Base-by-base conservation (phyloP, 139 green algal species). In the Deuterostichococcus epilithicus region DNA sequence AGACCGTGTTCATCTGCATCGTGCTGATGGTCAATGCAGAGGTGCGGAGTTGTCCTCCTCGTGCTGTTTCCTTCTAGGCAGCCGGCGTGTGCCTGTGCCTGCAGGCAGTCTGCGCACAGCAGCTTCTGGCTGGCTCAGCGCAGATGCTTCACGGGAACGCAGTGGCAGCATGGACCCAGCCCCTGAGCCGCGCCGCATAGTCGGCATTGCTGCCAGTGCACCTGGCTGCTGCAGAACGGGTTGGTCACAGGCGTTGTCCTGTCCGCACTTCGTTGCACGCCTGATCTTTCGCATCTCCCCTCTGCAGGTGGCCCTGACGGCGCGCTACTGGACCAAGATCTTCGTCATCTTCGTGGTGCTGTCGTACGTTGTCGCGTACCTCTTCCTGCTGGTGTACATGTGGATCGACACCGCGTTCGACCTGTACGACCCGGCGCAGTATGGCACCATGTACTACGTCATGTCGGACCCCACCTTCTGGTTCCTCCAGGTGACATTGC, bases 261-360 rank as follows among this genome's bases (percentile, higher is more conserved):
- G 47, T 63, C 18, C 47, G 18, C 18, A 28, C 18, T 63, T 22
- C 22, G 47, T 22, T 63, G 47, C 47, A 63, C 22, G 18, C 18
- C 47, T 63, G 47, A 28, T 63, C 18, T 22, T 63, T 18, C 47
- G 22, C 18, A 63, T 63, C 18, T 63, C 68, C 22, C 10, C 8
- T 73, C 30, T 58, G 70, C 70, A 77, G 76, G 85, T 93, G 68
- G 79, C 44, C 3, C 80, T 93, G 60, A 78, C 91, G 39, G 73
- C 84, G 22, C 78, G 87, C n/a, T 92, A 90, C 73, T 94, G 90
- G 89, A 94, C 89, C 37, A 84, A 69, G 82, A 70, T 86, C 10
- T 92, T 91, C 58, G 67, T 66, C 38, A 38, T 85, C n/a, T 77
- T 91, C 35, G 70, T 79, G 28, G 6, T 85, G 20, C 77, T 93